Conservation (phyloP, 306 rosid species). For the Hylodesmum podocarpum region DNA sequence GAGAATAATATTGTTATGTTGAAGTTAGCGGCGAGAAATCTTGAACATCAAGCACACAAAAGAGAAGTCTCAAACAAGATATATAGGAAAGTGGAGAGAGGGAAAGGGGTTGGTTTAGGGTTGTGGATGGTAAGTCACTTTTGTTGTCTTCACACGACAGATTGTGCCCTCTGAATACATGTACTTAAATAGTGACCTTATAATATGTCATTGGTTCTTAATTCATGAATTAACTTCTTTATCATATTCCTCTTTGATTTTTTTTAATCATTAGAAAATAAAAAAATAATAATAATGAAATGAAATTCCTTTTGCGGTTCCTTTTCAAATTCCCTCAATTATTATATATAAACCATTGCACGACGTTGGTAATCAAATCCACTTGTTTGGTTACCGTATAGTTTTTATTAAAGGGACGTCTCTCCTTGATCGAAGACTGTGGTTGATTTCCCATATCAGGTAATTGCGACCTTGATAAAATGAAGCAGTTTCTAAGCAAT, state of each 20-base stretch:
- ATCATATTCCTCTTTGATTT: slow-evolving; percentile 31
- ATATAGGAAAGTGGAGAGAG: slow-evolving; percentile 51
- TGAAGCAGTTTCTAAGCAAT: slow-evolving; percentile 43
- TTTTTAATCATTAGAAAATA: background rate
- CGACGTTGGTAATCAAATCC: slow-evolving; percentile 39
- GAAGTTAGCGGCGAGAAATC: slow-evolving; percentile 16
- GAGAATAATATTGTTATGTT: background rate
- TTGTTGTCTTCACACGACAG: slow-evolving; percentile 99
- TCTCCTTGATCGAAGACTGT: slow-evolving; percentile 54
- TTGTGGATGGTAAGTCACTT: slow-evolving; percentile 98
- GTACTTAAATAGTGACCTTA: slow-evolving; percentile 19
- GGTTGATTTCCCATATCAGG: slow-evolving; percentile 38
- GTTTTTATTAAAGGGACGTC: slow-evolving; percentile 59
- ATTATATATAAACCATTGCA: slow-evolving; percentile 27
- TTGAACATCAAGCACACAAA: slow-evolving; percentile 39
- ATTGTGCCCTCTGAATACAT: slow-evolving; percentile 37
- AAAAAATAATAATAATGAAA: background rate
- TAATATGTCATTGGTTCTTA: slow-evolving; percentile 29
- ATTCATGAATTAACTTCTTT: slow-evolving; percentile 21
- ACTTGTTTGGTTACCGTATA: slow-evolving; percentile 54
- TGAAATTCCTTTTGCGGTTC: background rate
- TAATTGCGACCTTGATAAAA: slow-evolving; percentile 30
- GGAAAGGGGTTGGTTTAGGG: slow-evolving; percentile 80
- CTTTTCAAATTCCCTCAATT: slow-evolving; percentile 27
- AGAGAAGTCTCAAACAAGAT: slow-evolving; percentile 50